Percentiles rank a stretch among this genome's conserved stretches.
These are phyloP conservation scores for Jaltomata sinuosa DNA, from an alignment of 257 asterid genomes.

Conservation along the genomic window DNA sequence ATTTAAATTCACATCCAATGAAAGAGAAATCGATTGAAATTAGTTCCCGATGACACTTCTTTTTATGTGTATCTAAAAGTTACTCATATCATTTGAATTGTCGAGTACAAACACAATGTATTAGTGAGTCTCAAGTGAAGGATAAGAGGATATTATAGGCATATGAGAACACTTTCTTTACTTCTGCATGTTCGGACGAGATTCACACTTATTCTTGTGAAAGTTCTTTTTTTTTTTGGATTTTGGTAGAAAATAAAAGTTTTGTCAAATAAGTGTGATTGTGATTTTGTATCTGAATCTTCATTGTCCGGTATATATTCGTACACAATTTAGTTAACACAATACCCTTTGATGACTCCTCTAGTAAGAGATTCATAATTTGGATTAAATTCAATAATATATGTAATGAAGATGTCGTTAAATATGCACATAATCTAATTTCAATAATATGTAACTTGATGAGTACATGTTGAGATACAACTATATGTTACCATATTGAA, in stretches of 20 bases:
- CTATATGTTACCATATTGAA: neutral
- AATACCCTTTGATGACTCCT: slow-evolving; percentile 2
- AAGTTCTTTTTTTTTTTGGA: neutral
- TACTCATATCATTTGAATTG: too few relatives aligned
- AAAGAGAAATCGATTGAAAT: too few relatives aligned
- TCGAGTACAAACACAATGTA: too few relatives aligned
- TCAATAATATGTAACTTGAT: neutral
- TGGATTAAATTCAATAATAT: too few relatives aligned
- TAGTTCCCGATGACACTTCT: too few relatives aligned
- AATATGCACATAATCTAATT: neutral
- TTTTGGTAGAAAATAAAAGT: too few relatives aligned
- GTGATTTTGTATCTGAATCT: too few relatives aligned
- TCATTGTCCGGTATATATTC: neutral
- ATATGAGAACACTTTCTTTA: neutral
- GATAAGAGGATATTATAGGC: neutral
- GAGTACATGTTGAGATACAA: neutral
- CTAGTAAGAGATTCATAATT: neutral
- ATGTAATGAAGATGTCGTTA: too few relatives aligned
- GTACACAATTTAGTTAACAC: neutral
- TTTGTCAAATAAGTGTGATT: too few relatives aligned
- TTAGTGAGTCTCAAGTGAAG: too few relatives aligned
- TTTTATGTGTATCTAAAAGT: too few relatives aligned
- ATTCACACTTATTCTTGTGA: neutral
- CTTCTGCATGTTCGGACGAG: neutral
- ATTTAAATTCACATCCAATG: too few relatives aligned